Evolutionary conservation across 805 yeast species (phyloP).

Genomic region (Metschnikowia chrysomelidarum): DNA sequence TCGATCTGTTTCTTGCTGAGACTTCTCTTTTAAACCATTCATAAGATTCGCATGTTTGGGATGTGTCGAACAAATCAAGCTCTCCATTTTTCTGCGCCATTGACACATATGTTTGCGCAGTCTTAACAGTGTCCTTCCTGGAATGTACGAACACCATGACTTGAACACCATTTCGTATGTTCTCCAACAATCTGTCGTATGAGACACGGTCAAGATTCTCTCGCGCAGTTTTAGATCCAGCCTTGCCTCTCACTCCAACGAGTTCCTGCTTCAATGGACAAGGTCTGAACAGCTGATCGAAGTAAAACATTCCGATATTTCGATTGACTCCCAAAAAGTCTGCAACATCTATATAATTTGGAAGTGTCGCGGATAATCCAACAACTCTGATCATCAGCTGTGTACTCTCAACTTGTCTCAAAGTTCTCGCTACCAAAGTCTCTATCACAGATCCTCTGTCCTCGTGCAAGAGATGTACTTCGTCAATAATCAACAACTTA

Average conservation of each 20-base stretch:
- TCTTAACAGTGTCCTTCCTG: conserved; percentile 85
- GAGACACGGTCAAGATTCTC: conserved; percentile 74
- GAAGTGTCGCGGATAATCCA: conserved; percentile 22
- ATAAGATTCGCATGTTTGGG: conserved; percentile 38
- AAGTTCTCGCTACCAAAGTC: conserved; percentile 67
- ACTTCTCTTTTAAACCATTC: conserved; percentile 61
- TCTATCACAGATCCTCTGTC: conserved; percentile 98
- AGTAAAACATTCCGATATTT: conserved; percentile 88
- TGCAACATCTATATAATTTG: conserved; percentile 54
- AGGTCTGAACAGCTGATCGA: conserved; percentile 91
- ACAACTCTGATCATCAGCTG: conserved; percentile 50
- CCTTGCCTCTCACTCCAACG: conserved; percentile 82
- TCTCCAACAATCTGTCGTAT: conserved; percentile 71
- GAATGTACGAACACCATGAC: conserved; percentile 98
- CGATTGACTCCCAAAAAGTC: conserved; percentile 91
- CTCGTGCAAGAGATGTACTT: conserved; percentile 94
- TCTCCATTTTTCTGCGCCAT: conserved; percentile 67
- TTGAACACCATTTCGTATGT: conserved; percentile 70
- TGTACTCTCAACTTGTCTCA: conserved; percentile 90
- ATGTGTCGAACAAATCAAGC: conserved; percentile 54
- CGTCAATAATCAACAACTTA: conserved; percentile 86
- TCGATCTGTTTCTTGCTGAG: conserved; percentile 62
- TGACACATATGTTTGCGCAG: conserved; percentile 69
- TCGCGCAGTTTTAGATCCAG: conserved; percentile 68
- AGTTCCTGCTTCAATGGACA: conserved; percentile 88